Evolutionary conservation across 148 eudicot species (phyloP).

Genomic region (Vaccinium myrtillus): DNA sequence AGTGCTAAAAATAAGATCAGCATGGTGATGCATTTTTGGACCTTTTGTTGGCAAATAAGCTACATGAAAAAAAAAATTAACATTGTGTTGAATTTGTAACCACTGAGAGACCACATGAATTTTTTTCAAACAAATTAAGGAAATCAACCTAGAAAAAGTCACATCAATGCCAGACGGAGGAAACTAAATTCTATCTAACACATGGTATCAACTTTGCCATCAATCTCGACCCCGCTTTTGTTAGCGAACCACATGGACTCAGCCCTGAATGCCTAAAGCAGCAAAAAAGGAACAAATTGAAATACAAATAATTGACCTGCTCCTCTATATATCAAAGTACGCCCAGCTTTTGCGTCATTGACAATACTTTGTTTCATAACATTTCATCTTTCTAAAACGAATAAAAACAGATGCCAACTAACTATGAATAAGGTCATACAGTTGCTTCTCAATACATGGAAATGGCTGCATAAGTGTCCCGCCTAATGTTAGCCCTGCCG

Average conservation of each 20-base stretch:
- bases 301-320: background rate
- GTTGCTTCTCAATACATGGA: background rate
- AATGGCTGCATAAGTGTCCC: background rate
- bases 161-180: background rate
- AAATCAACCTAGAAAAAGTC: background rate
- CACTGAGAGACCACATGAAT: background rate
- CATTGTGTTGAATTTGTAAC: background rate
- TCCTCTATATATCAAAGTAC: background rate
- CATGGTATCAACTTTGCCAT: background rate
- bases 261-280: background rate
- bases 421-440: background rate
- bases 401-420: background rate
- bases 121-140: background rate
- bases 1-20: conserved; percentile 1
- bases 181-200: background rate
- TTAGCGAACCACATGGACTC: background rate
- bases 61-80: background rate
- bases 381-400: background rate
- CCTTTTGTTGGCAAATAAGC: background rate
- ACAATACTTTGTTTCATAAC: background rate
- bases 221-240: background rate
- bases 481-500: background rate
- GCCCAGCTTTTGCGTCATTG: background rate
- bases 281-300: background rate
- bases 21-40: background rate